Conservation (phyloP, 2,329 filamentous ascomycete genomes). For the Mycosphaerella sp. region DNA sequence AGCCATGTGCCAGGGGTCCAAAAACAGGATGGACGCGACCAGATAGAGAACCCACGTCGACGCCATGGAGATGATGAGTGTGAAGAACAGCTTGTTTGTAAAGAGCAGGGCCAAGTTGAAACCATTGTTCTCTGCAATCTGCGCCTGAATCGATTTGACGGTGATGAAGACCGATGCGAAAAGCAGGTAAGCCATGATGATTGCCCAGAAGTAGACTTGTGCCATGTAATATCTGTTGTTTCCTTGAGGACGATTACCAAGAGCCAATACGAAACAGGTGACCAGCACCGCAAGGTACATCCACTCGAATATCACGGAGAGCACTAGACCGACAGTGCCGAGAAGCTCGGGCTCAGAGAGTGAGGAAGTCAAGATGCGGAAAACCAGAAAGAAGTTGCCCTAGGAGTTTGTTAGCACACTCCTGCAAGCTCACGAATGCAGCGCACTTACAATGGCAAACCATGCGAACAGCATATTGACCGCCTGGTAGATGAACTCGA, state of each 20-base stretch:
- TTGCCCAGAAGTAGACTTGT: conserved; percentile 97
- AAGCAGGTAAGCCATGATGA: conserved; percentile 92
- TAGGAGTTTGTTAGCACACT: conserved; percentile 21
- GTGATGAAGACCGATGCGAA: conserved; percentile 95
- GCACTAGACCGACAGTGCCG: conserved; percentile 67
- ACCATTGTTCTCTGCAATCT: conserved; percentile 54
- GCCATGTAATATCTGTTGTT: conserved; percentile 91
- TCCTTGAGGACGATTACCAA: conserved; percentile 91
- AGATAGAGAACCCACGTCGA: conserved; percentile 94
- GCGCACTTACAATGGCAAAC: conserved; percentile 70
- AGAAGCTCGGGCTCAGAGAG: conserved; percentile 64
- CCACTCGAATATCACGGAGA: conserved; percentile 93
- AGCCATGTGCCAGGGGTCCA: conserved; percentile 99
- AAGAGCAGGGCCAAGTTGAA: conserved; percentile 72
- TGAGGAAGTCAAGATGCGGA: conserved; percentile 89
- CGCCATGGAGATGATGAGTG: conserved; percentile 82
- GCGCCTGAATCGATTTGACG: conserved; percentile 71
- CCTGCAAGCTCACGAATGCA: not conserved
- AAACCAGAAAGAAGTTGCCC: conserved; percentile 98
- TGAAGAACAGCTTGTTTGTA: conserved; percentile 84
- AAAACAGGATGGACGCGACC: conserved; percentile 83
- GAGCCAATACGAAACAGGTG: conserved; percentile 87
- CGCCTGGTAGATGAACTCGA: conserved; percentile 93
- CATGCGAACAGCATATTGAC: conserved; percentile 97
- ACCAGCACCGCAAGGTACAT: conserved; percentile 86